Evolutionary conservation across 2,329 filamentous ascomycete species (phyloP).

Genomic region (Paecilomyces dactylethromorphus): DNA sequence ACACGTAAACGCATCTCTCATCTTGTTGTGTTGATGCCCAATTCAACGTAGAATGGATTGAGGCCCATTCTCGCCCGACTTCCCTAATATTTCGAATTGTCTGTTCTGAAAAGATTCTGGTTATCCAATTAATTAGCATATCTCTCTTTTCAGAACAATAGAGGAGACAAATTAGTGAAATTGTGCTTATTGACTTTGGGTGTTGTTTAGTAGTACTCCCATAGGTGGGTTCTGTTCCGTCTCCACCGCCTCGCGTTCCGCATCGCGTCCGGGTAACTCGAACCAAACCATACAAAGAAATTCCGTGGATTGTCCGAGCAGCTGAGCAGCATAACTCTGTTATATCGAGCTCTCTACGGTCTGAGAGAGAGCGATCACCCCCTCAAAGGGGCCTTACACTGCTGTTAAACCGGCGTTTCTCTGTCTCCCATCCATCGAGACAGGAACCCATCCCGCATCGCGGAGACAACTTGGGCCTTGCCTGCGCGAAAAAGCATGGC

Average conservation of each 20-base stretch:
- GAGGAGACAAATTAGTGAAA: neutral
- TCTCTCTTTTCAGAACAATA: neutral
- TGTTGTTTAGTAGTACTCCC: neutral
- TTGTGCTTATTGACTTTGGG: neutral
- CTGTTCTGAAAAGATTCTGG: neutral
- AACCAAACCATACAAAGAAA: neutral
- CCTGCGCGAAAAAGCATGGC: slow-evolving; percentile 36
- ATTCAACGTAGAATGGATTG: neutral
- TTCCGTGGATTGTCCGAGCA: neutral
- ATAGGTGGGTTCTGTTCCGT: neutral
- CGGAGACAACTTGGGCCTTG: neutral
- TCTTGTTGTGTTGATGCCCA: no score
- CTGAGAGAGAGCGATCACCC: neutral
- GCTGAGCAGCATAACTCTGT: neutral
- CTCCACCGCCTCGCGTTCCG: neutral
- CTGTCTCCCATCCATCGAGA: neutral
- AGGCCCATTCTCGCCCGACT: neutral
- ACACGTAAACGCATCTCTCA: no score
- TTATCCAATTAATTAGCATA: neutral
- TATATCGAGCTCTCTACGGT: neutral
- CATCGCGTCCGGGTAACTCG: neutral
- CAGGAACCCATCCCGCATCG: neutral
- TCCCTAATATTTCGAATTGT: neutral
- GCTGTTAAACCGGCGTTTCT: neutral
- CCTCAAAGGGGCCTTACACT: neutral